Conservation (phyloP, 331 rosid species). For the Acacia concinna region DNA sequence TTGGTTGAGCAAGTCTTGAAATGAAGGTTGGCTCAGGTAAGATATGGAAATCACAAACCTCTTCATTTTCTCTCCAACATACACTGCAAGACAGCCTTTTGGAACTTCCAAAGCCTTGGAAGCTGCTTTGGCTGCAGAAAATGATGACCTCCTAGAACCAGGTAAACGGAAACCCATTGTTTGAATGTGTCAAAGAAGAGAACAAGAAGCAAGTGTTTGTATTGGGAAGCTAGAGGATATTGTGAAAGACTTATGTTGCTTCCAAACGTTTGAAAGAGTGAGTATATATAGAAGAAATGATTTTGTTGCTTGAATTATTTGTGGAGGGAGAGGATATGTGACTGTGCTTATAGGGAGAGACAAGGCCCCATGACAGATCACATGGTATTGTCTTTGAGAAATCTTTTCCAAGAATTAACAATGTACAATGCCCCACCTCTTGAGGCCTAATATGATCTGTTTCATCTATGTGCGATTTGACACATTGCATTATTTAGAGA, state of each 20-base stretch:
- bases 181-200: not conserved
- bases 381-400: slow-evolving; percentile 39
- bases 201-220: not conserved
- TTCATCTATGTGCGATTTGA: not conserved
- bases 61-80: not conserved
- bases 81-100: not conserved
- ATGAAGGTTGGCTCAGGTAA: not conserved
- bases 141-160: too few species aligned
- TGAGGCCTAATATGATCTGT: not conserved
- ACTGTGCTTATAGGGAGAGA: not conserved
- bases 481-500: not conserved
- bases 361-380: slow-evolving; percentile 10
- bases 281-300: not conserved
- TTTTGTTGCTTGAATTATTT: not conserved
- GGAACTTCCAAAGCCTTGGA: not conserved
- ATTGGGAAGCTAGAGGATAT: not conserved
- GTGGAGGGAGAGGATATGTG: not conserved
- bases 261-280: not conserved
- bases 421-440: not conserved
- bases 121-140: too few species aligned
- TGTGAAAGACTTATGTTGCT: slow-evolving; percentile 3
- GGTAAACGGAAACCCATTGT: slow-evolving; percentile 31
- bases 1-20: not conserved
- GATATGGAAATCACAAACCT: not conserved
- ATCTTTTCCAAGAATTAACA: not conserved